Evolutionary conservation across 192 early-diverging fungal species (phyloP), one percentile per base, ranked within the genome.

Genomic region (Lobosporangium transversale): DNA sequence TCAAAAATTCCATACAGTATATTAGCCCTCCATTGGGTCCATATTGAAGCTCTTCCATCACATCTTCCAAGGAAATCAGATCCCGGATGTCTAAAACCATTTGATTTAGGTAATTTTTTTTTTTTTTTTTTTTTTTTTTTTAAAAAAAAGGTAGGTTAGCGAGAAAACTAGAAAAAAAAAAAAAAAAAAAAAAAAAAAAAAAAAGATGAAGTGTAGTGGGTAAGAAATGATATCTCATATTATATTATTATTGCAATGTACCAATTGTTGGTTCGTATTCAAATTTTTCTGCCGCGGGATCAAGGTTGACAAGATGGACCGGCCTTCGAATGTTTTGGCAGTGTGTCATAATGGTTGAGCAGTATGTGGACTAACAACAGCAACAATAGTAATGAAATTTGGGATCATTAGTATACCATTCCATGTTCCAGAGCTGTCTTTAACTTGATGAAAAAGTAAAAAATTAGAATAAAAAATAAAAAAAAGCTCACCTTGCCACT

Each of bases 1-100:
- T 82, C 33, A 99, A 81, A 81, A 95, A 95, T 90, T 98, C 97
- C 73, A 98, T 85, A 76, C 96, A 98, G 78, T 98, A 99, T 21
- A 98, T 93, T 43, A 99, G 79, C 9, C 94, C 96, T 33, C 97
- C 97, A 76, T 99, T 99, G 27, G 97, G 97, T 51, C 97, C 97
- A 81, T 94, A 98, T 18, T 93, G 90, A 27, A 99, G 87, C 79
- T 99, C 97, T 23, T 95, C 94, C 92, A 97, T 95, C 7, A 98
- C 97, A 80, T 99, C 97, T 33, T 97, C 97, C 10, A 99, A 78
- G n/a, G 95, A 94, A 61, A 99, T 96, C 47, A 99, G 83, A 58
- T 99, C 96, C 58, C 92, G 86, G 65, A 99, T 97, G 59, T 98
- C 95, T 84, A 85, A 4, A 53, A 9, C 8, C 5, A 7, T 49